phyloP scores from a whole-genome alignment of 495 filamentous ascomycete species.

The Penicillium mononematosum region DNA sequence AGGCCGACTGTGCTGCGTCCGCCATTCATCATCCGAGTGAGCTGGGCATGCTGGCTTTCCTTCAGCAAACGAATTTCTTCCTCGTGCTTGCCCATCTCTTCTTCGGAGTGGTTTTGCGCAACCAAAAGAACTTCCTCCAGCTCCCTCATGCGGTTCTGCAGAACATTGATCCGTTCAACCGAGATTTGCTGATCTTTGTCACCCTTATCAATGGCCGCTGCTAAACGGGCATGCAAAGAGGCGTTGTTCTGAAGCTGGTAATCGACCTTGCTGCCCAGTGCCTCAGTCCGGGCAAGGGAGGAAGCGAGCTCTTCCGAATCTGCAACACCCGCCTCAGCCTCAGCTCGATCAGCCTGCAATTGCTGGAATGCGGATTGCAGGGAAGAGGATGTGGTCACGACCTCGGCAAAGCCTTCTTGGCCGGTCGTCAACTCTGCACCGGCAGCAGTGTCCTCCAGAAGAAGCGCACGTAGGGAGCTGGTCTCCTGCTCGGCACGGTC shows the following conservation, averaged over 20 bases:
- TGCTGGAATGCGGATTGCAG: conserved; percentile 77
- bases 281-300: conserved; percentile 73
- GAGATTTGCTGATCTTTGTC: conserved; percentile 81
- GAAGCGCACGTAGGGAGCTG: conserved; percentile 68
- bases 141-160: conserved; percentile 74
- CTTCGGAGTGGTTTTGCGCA: conserved; percentile 86
- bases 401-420: conserved; percentile 48
- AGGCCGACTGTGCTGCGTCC: conserved; percentile 40
- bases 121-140: conserved; percentile 81
- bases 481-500: conserved; percentile 96
- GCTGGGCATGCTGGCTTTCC: conserved; percentile 73
- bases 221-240: conserved; percentile 73
- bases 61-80: conserved; percentile 74
- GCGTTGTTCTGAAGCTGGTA: conserved; percentile 75
- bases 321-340: conserved; percentile 61
- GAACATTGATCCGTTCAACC: conserved; percentile 72
- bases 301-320: conserved; percentile 64
- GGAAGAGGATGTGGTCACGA: conserved; percentile 65
- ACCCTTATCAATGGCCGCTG: conserved; percentile 79
- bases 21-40: conserved; percentile 69
- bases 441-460: conserved; percentile 81
- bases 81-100: conserved; percentile 76
- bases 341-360: conserved; percentile 75
- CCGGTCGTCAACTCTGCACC: conserved; percentile 46
- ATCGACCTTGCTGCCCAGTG: conserved; percentile 71